Conservation (phyloP, 2,329 filamentous ascomycete genomes). For the Trichoderma sp. region DNA sequence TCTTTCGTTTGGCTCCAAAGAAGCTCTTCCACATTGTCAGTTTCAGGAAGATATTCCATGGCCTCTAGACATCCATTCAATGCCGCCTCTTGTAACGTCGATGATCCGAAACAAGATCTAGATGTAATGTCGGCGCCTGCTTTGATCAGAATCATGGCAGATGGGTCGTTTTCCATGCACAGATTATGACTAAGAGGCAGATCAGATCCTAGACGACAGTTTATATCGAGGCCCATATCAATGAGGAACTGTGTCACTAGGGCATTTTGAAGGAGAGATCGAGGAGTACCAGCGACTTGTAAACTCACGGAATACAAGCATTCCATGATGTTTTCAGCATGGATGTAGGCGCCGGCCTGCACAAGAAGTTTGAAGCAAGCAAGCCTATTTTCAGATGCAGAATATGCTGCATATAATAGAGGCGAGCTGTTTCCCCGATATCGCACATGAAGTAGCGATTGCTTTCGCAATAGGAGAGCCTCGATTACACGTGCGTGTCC, state of each 20-base stretch:
- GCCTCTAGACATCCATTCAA: not conserved
- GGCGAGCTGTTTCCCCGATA: not conserved
- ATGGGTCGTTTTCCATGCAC: not conserved
- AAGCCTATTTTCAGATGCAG: not conserved
- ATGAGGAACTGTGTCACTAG: not conserved
- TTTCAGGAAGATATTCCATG: not conserved
- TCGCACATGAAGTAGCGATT: not conserved
- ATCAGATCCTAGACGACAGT: not conserved
- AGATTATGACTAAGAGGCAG: not conserved
- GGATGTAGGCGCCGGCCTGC: not conserved
- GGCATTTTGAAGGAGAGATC: not conserved
- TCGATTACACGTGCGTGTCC: not conserved
- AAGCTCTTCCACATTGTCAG: not conserved
- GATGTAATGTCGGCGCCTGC: not conserved
- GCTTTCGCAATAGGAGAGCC: not conserved
- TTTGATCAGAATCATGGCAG: not conserved
- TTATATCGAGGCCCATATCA: not conserved
- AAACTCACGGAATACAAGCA: not conserved
- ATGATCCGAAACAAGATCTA: not conserved
- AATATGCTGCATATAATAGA: not conserved
- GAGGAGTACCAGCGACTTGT: not conserved
- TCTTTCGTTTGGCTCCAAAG: not conserved
- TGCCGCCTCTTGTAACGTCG: not conserved
- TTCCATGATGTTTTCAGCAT: not conserved
- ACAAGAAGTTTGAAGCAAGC: not conserved